Evolutionary conservation across 805 yeast species (phyloP).

Genomic region (Starmerella geochares): DNA sequence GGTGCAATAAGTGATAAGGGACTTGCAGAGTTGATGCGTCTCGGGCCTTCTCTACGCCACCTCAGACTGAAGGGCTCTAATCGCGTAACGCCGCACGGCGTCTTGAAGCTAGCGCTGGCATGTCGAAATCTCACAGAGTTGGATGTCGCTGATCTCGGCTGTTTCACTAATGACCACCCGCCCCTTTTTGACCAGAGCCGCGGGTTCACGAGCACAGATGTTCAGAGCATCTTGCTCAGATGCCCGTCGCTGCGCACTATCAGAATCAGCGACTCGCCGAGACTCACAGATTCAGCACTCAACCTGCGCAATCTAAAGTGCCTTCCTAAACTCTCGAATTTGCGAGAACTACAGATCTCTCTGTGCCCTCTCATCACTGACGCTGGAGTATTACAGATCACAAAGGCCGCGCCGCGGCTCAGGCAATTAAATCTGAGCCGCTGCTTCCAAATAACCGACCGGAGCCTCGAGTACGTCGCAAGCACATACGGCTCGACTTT

Average conservation of each 20-base stretch:
- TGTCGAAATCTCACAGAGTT: conserved; percentile 81
- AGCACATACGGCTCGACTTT: conserved; percentile 60
- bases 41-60: conserved; percentile 69
- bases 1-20: conserved; percentile 53
- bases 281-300: conserved; percentile 48
- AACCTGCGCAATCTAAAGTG: conserved; percentile 50
- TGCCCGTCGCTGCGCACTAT: conserved; percentile 16
- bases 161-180: not conserved
- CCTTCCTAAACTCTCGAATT: conserved; percentile 48
- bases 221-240: not conserved
- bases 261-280: conserved; percentile 31
- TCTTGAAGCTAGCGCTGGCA: conserved; percentile 46
- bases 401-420: conserved; percentile 68
- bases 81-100: conserved; percentile 52
- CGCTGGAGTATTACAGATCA: conserved; percentile 60
- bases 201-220: conserved; percentile 7
- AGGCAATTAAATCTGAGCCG: conserved; percentile 83
- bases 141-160: conserved; percentile 71
- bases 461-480: conserved; percentile 60
- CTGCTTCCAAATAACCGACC: conserved; percentile 77
- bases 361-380: conserved; percentile 76
- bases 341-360: conserved; percentile 77
- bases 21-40: conserved; percentile 44
- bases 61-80: conserved; percentile 68
- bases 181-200: not conserved